A percentile compares a stretch with the other conserved stretches of the same genome.
phyloP scores from a whole-genome alignment of 257 asterid genomes.

The Lithospermum erythrorhizon region DNA sequence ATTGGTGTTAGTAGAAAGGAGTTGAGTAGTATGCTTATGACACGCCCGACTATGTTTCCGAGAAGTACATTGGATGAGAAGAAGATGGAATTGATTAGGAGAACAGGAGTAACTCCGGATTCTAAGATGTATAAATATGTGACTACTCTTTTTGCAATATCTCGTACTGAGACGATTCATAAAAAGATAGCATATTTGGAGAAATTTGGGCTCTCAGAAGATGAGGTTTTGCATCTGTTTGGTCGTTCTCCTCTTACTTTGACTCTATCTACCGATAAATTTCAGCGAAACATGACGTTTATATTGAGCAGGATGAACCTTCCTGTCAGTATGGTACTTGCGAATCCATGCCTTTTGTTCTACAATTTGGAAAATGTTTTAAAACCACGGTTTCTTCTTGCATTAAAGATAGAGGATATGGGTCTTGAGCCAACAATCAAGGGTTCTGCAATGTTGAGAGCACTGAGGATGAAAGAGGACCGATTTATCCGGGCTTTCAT shows the following conservation, averaged over 20 bases:
- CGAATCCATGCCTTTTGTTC: constrained; percentile 40
- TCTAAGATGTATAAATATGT: constrained; percentile 63
- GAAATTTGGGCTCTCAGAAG: constrained; percentile 56
- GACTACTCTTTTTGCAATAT: constrained; percentile 55
- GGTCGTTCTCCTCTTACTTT: constrained; percentile 56
- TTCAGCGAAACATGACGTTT: constrained; percentile 76
- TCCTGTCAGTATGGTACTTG: constrained; percentile 29
- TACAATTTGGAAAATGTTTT: constrained; percentile 44
- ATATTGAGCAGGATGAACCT: constrained; percentile 56
- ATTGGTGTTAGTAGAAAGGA: constrained; percentile 51
- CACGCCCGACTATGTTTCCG: constrained; percentile 68
- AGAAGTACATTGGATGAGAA: constrained; percentile 44
- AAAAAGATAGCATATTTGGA: constrained; percentile 55
- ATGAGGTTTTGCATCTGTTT: constrained; percentile 41
- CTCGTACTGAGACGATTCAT: constrained; percentile 54
- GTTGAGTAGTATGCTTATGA: constrained; percentile 41
- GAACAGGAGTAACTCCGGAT: constrained; percentile 48
- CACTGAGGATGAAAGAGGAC: constrained; percentile 69
- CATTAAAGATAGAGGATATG: constrained; percentile 59
- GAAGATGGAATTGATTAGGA: constrained; percentile 46
- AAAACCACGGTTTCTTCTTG: constrained; percentile 54
- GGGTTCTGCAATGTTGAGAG: constrained; percentile 46
- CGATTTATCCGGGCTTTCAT: constrained; percentile 47
- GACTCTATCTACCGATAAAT: constrained; percentile 62
- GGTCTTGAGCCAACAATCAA: constrained; percentile 51